Base-by-base conservation (phyloP, 1,139 yeast genomes). In the Saccharomyces uvarum region DNA sequence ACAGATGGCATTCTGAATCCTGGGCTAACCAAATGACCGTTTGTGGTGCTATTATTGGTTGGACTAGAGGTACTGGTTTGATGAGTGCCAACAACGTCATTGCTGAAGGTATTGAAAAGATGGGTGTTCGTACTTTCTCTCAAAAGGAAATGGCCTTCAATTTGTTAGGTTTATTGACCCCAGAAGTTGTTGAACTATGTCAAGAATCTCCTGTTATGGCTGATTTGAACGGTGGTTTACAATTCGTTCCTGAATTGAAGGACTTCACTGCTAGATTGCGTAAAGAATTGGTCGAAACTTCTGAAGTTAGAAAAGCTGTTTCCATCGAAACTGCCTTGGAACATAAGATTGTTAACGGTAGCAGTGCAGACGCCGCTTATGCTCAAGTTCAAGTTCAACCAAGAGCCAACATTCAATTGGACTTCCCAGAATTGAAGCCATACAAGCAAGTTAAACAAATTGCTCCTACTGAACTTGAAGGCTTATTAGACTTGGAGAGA, bases 41-140 rank as follows among this genome's bases (percentile, higher is more conserved):
- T 60, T 91, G 98, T 75, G 99, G 99, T 79, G 97, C 98, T 53
- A 82, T 93, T 63, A 93, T 93, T 74, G 99, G 99, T 71, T 93
- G 99, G 99, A 93, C 99, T 61, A 89, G 99, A 82, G 99, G 99
- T 75, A 93, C 99, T 60, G 99, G 99, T 71, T 84, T 93, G 71
- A 93, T 93, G 99, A 81, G 91, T 69, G 97, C 86, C 66, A 93
- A 93, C 80, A 93, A 93, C 77, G 86, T 90, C 71, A 89, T 93
- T 73, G 97, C 99, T 57, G 97, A 91, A 76, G 97, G 97, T 65
- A 88, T 93, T 70, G 99, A 93, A 77, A 84, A 84, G 71, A 78
- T 87, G 62, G 98, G 99, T 68, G 97, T 93, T 54, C 88, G 99
- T 77, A 93, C 99, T 51, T 93, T 91, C 81, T 87, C 96, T 58